A percentile compares a stretch with the other conserved stretches of the same genome.
These are phyloP conservation scores for Trichosanthes truncata DNA, from an alignment of 306 rosid species.

Conservation along the genomic window DNA sequence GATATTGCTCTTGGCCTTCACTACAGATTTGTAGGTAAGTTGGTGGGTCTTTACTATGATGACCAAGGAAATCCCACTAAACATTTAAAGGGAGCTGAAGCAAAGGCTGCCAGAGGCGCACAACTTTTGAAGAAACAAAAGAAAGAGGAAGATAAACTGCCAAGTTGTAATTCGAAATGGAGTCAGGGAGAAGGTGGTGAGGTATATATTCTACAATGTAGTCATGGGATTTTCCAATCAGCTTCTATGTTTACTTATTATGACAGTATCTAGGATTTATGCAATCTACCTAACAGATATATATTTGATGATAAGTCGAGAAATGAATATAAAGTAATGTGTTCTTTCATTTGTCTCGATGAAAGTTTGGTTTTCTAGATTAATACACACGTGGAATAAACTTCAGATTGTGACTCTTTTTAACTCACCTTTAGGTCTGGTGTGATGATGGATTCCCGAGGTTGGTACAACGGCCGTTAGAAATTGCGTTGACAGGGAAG, in stretches of 20 bases:
- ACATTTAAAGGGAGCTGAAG: constrained; percentile 85
- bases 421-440: constrained; percentile 54
- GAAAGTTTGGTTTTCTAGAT: neutral
- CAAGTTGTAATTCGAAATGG: constrained; percentile 88
- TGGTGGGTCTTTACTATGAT: constrained; percentile 78
- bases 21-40: constrained; percentile 64
- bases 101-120: constrained; percentile 88
- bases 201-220: constrained; percentile 30
- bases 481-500: constrained; percentile 86
- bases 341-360: neutral
- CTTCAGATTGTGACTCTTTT: neutral
- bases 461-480: constrained; percentile 69
- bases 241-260: neutral
- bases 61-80: constrained; percentile 66
- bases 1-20: neutral
- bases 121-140: constrained; percentile 92
- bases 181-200: constrained; percentile 87
- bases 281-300: neutral
- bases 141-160: constrained; percentile 73
- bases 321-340: neutral
- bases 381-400: neutral
- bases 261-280: neutral
- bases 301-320: neutral
- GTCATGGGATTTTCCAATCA: neutral
- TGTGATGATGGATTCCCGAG: constrained; percentile 84